Evolutionary conservation across 2,329 filamentous ascomycete genomes (phyloP), one percentile per base, ranked within the genome.

Genomic region (Diaporthe batatas): DNA sequence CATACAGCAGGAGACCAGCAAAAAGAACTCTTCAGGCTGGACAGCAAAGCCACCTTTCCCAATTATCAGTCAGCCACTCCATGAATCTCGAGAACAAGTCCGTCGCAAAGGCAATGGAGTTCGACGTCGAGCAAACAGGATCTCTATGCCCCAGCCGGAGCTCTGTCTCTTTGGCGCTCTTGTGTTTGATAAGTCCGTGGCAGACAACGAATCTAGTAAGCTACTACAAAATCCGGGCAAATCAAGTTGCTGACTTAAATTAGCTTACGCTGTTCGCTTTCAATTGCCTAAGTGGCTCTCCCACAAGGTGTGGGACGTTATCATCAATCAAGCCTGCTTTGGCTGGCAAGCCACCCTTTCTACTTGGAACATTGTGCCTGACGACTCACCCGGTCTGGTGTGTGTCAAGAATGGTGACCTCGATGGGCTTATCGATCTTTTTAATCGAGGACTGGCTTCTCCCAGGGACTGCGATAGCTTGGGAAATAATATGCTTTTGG

Each of bases 261-360:
- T 7, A 59, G 68, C 23, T 21, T 70, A 57, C 7, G 23, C 47
- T 2, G 21, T 16, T 16, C 68, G 54, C 29, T 36, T 70, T 8
- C 68, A 70, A 32, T 25, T 57, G n/a, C 68, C 68, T 3, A 59
- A 25, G 4, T 70, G 68, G 68, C 53, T 70, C 12, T 70, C 29
- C 12, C 53, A 14, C 21, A 57, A 29, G 36, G 39, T 58, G 1
- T 70, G 54, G 68, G 42, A 70, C 16, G 55, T 70, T 42, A 25
- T 7, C 10, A 4, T 59, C 34, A 18, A 10, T 18, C 51, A 29
- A 7, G 68, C 54, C 10, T 70, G 68, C 54, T 58, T 42, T 51
- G 68, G 68, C 39, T 70, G 68, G 68, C 39, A 70, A 21, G 42
- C 5, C 8, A 39, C 5, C 14, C 32, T 70, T 36, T 21, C 29